Evolutionary conservation across 2,329 filamentous ascomycete species (phyloP), one percentile per base, ranked within the genome.

Genomic region (Ascochyta clinopodiicola): DNA sequence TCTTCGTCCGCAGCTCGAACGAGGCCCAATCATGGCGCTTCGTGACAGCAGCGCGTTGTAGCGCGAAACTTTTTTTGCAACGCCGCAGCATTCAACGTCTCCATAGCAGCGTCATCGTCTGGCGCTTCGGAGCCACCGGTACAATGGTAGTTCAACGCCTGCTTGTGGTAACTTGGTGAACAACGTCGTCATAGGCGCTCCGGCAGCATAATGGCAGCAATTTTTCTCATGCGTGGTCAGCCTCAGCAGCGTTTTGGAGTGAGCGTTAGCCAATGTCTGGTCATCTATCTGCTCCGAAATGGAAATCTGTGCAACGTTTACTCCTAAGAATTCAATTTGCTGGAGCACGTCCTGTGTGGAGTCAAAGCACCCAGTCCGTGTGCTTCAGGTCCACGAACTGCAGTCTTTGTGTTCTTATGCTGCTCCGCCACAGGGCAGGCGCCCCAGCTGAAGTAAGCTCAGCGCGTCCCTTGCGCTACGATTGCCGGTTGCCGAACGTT

Each of bases 61-160:
- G 46, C 46, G 52, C 32, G 37, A 56, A 38, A 46, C 52, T 37
- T 38, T 43, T 43, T 42, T 44, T 24, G 31, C 51, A 29, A 40
- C 51, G 32, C 43, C 44, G 40, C 52, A 45, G 38, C 29, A 24
- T 27, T 29, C 40, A 51, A 46, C 39, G 32, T 46, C 43, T 52
- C 48, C 48, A 57, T 49, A 39, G 32, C 44, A 42, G 22, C 49
- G 54, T 57, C 54, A 57, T 57, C 37, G 54, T 24, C 38, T 19
- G 21, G 27, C 44, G 21, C 7, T 21, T 48, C 43, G 48, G 38
- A 48, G 21, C 27, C 15, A 17, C 44, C 48, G 54, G 54, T 36
- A 36, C 5, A 4, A 24, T 6, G 17, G 40, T 17, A 29, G 27
- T 29, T 17, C 27, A 24, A 51, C 15, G 24, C 13, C 10, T 17